Evolutionary conservation across 139 green algal species (phyloP).

Genomic region (Chlorella sorokiniana): DNA sequence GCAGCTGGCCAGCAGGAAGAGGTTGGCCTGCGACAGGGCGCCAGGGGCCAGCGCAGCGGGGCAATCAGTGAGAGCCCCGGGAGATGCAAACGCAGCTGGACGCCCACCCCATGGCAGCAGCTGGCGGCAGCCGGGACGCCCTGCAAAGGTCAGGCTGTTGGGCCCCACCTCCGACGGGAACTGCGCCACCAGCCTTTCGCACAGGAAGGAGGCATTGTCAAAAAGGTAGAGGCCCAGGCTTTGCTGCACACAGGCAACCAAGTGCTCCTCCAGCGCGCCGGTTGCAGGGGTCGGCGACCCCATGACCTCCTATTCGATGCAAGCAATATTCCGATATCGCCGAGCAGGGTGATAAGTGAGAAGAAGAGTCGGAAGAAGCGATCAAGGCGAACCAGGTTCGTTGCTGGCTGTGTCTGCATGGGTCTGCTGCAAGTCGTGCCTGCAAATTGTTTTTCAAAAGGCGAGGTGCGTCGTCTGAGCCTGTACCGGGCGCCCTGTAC

Average conservation of each 20-base stretch:
- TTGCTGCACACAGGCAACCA: constrained; percentile 64
- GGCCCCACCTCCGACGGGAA: constrained; percentile 64
- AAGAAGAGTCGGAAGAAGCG: too few relatives aligned
- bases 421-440: too few relatives aligned
- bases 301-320: too few relatives aligned
- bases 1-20: constrained; percentile 83
- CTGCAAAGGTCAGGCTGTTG: neutral
- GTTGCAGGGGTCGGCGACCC: neutral
- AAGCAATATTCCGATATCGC: too few relatives aligned
- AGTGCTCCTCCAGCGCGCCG: constrained; percentile 42
- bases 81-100: too few relatives aligned
- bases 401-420: too few relatives aligned
- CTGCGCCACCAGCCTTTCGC: constrained; percentile 80
- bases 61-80: too few relatives aligned
- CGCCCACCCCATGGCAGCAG: constrained; percentile 5
- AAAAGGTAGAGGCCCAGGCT: constrained; percentile 70
- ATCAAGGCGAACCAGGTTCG: too few relatives aligned
- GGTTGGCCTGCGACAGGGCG: constrained; percentile 69
- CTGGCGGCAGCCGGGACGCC: neutral
- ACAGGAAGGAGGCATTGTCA: constrained; percentile 85
- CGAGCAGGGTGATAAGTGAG: too few relatives aligned
- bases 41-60: neutral
- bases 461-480: too few relatives aligned
- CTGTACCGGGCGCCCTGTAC: too few relatives aligned
- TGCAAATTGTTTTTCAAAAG: too few relatives aligned